Conservation (phyloP, 2,329 filamentous ascomycete genomes). For the Rosellinia necatrix region DNA sequence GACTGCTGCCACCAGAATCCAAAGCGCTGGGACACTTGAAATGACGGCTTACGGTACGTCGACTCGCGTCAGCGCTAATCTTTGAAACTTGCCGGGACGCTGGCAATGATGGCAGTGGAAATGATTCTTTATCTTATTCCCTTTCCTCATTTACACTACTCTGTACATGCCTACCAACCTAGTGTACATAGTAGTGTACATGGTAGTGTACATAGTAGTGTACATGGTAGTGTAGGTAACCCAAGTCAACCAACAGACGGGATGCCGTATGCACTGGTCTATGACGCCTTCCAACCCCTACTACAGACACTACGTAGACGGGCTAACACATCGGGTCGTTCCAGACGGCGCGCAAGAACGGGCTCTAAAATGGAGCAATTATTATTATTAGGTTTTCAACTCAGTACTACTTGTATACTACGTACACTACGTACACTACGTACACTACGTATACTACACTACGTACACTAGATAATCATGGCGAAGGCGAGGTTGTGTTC, state of each 20-base stretch:
- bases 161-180: no score
- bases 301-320: no score
- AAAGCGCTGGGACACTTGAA: conserved; percentile 17
- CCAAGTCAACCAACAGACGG: no score
- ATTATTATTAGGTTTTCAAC: neutral
- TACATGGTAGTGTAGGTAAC: no score
- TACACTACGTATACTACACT: no score
- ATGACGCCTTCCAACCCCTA: neutral
- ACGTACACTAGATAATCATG: no score
- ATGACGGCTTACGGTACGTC: conserved; percentile 11
- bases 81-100: neutral
- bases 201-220: no score
- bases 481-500: conserved; percentile 2
- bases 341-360: conserved; percentile 17
- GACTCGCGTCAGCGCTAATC: conserved; percentile 14
- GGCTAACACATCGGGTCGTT: conserved; percentile 5
- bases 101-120: neutral
- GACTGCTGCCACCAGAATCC: conserved; percentile 9
- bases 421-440: no score
- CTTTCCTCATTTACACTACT: neutral
- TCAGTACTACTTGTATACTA: no score
- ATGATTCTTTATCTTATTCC: neutral
- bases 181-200: no score
- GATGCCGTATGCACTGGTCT: neutral
- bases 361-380: conserved; percentile 6